A percentile compares a stretch with the other conserved stretches of the same genome.
Conservation (phyloP, 352 stramenopile genomes). For the Phytophthora sp. region DNA sequence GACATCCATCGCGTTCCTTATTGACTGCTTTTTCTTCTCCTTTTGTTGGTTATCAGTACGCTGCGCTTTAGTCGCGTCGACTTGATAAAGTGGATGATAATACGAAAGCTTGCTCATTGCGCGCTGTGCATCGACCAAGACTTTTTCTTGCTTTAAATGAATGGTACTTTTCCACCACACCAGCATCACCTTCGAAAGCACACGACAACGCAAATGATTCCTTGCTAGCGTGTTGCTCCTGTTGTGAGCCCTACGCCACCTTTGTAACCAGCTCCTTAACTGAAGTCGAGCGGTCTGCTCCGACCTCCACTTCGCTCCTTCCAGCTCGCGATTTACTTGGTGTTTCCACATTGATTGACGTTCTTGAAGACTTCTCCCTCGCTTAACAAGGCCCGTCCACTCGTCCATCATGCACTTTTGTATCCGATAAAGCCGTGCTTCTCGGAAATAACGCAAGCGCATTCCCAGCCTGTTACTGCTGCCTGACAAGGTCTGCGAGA, state of each 20-base stretch:
- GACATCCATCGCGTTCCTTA: constrained; percentile 1
- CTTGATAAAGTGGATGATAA: constrained; percentile 43
- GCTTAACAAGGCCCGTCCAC: constrained; percentile 25
- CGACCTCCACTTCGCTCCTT: constrained; percentile 4
- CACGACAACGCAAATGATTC: constrained; percentile 15
- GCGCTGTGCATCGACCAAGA: constrained; percentile 48
- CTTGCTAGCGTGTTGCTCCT: constrained; percentile 9
- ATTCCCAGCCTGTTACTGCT: constrained; percentile 36
- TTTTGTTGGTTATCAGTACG: constrained; percentile 4
- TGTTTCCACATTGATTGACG: constrained; percentile 29
- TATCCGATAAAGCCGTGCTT: not conserved
- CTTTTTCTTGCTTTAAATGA: constrained; percentile 56
- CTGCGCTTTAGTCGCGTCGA: constrained; percentile 12
- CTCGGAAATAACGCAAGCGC: constrained; percentile 40
- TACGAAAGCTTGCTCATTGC: constrained; percentile 43
- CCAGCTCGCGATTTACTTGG: constrained; percentile 28
- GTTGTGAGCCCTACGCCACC: constrained; percentile 15
- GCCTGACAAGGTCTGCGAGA: constrained; percentile 9
- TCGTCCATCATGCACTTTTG: constrained; percentile 8
- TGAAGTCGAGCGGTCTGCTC: constrained; percentile 11
- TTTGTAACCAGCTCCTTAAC: constrained; percentile 29
- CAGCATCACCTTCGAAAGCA: constrained; percentile 30
- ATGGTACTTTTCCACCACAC: constrained; percentile 55
- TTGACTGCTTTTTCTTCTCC: constrained; percentile 1
- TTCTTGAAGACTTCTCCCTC: constrained; percentile 21